Conservation (phyloP, 805 yeast genomes). For the Candida qinlingensis region DNA sequence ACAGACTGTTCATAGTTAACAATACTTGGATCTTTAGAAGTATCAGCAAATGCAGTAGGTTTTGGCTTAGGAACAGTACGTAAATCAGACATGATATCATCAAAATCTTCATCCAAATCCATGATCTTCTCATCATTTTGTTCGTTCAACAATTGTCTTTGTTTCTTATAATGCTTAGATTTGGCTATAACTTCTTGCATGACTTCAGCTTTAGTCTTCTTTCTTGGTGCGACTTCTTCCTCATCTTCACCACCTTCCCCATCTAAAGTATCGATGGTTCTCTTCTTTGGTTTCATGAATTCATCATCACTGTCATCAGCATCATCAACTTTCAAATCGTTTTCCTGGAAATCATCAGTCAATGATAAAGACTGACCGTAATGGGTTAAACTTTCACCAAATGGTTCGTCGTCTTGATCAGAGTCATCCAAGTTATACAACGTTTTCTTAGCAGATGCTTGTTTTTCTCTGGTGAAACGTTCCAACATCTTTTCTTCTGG, state of each 20-base stretch:
- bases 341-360: constrained; percentile 51
- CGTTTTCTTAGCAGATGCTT: constrained; percentile 52
- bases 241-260: constrained; percentile 32
- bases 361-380: constrained; percentile 63
- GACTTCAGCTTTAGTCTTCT: constrained; percentile 77
- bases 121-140: constrained; percentile 53
- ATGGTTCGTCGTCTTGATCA: constrained; percentile 42
- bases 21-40: constrained; percentile 33
- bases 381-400: constrained; percentile 56
- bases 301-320: constrained; percentile 35
- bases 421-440: constrained; percentile 69
- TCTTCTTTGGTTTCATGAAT: constrained; percentile 30
- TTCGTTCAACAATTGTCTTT: constrained; percentile 63
- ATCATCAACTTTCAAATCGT: constrained; percentile 34
- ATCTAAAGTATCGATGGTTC: constrained; percentile 21
- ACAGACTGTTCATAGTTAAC: constrained; percentile 62
- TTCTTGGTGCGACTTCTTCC: constrained; percentile 46
- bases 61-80: constrained; percentile 29
- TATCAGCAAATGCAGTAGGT: constrained; percentile 4
- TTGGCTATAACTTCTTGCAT: constrained; percentile 84
- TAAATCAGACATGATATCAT: constrained; percentile 58
- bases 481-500: constrained; percentile 93
- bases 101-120: constrained; percentile 70
- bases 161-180: constrained; percentile 70
- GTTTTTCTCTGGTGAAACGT: constrained; percentile 87